Base-by-base conservation (phyloP, 1,139 yeast species). In the Debaryomyces subglobosus region DNA sequence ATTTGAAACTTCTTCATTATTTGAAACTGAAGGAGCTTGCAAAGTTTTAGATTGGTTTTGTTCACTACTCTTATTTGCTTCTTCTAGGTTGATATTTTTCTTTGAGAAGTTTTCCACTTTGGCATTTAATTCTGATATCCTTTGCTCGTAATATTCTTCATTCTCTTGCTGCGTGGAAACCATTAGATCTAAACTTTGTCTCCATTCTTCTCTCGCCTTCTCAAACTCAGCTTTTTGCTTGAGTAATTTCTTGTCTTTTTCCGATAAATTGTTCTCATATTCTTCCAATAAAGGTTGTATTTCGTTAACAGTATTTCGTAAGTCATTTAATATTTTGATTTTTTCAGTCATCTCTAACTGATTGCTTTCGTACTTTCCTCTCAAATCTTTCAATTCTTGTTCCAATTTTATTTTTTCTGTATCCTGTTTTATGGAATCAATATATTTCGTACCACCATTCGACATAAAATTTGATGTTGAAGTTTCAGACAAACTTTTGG, bases 161-260 rank as follows among this genome's bases (percentile, higher is more conserved):
- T 70, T 69, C 46, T 75, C 79, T 48, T 72, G 78, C 50, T 75
- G 78, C 5, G 76, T 69, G 34, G 63, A 61, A 18, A 71, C 81
- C 63, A 84, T 71, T 36, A 81, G 67, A 52, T 80, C 85, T 48
- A 84, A 73, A 33, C 82, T 82, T 43, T 75, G 79, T 46, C 85
- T 63, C 70, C 86, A 72, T 55, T 84, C 86, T 47, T 77, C 79
- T 37, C 86, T 66, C 39, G 85, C 86, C 15, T 64, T 61, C 43
- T 81, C 85, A 46, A 79, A 77, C 30, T 69, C 75, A n/a, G 61
- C 62, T 56, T 73, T 74, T 50, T 74, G 81, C 49, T 71, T 75
- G 13, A 59, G 54, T 46, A 81, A 63, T 52, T 73, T 74, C 43
- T 67, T 66, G 40, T 81, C 85, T 53, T 74, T 78, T 18, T 74